These are phyloP conservation scores for Fusarium agapanthi DNA, from an alignment of 2,329 filamentous ascomycete species.

Conservation along the genomic window DNA sequence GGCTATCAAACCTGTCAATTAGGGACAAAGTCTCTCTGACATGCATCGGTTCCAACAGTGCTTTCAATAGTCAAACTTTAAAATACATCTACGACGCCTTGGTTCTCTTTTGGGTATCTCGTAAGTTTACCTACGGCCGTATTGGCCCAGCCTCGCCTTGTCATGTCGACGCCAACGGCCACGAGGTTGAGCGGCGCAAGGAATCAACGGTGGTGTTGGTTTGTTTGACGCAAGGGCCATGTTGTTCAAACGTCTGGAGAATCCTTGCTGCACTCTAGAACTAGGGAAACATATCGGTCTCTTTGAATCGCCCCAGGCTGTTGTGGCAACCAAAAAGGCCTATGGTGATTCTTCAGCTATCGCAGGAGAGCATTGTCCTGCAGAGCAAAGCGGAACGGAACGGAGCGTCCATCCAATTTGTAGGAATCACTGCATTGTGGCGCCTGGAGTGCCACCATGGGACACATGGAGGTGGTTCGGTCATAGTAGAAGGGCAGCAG, in stretches of 20 bases:
- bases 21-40: constrained; percentile 2
- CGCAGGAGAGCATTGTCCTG: not conserved
- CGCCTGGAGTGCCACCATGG: not conserved
- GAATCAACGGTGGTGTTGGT: not conserved
- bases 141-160: not conserved
- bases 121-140: not conserved
- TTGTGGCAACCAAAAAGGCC: not conserved
- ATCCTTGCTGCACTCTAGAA: not conserved
- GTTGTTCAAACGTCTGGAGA: not conserved
- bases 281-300: not conserved
- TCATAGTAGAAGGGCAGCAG: not conserved
- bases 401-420: not conserved
- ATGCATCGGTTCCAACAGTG: not conserved
- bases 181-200: not conserved
- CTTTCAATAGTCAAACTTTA: constrained; percentile 19
- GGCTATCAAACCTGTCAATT: constrained; percentile 31
- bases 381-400: not conserved
- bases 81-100: constrained; percentile 6
- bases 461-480: not conserved
- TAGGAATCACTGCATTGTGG: constrained; percentile 1
- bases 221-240: not conserved
- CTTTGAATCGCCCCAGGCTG: not conserved
- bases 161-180: constrained; percentile 1
- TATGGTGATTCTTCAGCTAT: not conserved
- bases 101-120: not conserved